Base-by-base conservation (phyloP, 306 rosid genomes). In the Sechiopsis laciniata region DNA sequence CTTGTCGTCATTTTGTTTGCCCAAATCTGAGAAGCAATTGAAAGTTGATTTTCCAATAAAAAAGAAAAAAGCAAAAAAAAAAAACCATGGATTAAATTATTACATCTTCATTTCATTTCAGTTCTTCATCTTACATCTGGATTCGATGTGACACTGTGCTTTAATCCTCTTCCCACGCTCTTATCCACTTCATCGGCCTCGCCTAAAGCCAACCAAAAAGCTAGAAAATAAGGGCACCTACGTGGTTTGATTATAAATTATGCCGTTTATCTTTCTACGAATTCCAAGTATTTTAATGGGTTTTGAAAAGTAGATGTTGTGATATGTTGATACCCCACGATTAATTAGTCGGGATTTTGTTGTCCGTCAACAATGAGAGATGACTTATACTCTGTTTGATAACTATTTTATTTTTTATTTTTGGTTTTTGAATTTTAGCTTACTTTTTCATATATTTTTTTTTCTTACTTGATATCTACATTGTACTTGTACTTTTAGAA, bases 121-220 rank as follows among this genome's bases (percentile, higher is more conserved):
- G 42, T 68, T 68, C 73, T 48, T 68, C 73, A 21, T 7, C 73
- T 68, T 68, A 46, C 73, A 68, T 68, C 73, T 68, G 73, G 55
- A 46, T 68, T 68, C 73, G 73, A 68, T 22, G 56, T 68, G 57
- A 68, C 73, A 21, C 37, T 68, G 57, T 20, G 6, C 73, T 68
- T 48, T 68, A 68, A 68, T 42, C 20, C 10, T 68, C 53, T 21
- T 21, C 40, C 73, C 73, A 68, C 73, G 73, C 73, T 68, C 73
- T 32, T 68, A 68, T 68, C 57, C 73, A 65, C 29, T 61, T 14
- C 51, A 35, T 35, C 11, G 46, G 20, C 29, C 32, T 10, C 22
- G 26, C 40, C 16, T 10, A 22, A 22, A 59, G 13, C 15, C 10
- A 59, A 16, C 37, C 10, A 26, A 62, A 32, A 62, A 37, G 32